These are phyloP conservation scores for Mercurialis annua DNA, from an alignment of 345 rosid species.

Conservation along the genomic window DNA sequence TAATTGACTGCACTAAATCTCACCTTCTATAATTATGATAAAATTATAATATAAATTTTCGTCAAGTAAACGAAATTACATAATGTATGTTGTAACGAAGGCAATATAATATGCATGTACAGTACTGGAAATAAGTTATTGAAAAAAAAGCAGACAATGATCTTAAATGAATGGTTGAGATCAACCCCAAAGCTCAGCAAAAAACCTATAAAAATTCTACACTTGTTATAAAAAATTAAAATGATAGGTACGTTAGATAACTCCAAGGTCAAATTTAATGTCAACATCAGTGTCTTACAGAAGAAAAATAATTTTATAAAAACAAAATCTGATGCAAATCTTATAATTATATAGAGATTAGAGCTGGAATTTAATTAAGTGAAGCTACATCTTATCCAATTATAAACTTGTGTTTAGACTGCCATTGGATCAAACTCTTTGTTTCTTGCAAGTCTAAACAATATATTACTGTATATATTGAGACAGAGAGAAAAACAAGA, in stretches of 20 bases:
- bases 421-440: conserved; percentile 10
- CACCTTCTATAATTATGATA: no score
- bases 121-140: no score
- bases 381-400: not conserved
- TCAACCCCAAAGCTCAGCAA: not conserved
- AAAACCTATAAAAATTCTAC: not conserved
- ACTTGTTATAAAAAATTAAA: conserved; percentile 6
- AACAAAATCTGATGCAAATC: not conserved
- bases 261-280: conserved; percentile 41
- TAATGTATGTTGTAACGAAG: not conserved
- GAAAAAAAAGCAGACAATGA: not conserved
- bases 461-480: not conserved
- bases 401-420: conserved; percentile 3
- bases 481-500: not conserved
- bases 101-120: conserved; percentile 1
- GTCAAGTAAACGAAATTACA: not conserved
- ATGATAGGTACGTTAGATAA: conserved; percentile 25
- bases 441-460: not conserved
- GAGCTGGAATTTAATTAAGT: not conserved
- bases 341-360: no score
- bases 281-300: conserved; percentile 27
- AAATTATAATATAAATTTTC: no score
- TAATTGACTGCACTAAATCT: no score
- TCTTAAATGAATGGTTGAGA: conserved; percentile 6
- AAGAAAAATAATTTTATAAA: not conserved